These are phyloP conservation scores for Geotrichum histeridarum DNA, from an alignment of 1,139 yeast genomes.

Conservation along the genomic window DNA sequence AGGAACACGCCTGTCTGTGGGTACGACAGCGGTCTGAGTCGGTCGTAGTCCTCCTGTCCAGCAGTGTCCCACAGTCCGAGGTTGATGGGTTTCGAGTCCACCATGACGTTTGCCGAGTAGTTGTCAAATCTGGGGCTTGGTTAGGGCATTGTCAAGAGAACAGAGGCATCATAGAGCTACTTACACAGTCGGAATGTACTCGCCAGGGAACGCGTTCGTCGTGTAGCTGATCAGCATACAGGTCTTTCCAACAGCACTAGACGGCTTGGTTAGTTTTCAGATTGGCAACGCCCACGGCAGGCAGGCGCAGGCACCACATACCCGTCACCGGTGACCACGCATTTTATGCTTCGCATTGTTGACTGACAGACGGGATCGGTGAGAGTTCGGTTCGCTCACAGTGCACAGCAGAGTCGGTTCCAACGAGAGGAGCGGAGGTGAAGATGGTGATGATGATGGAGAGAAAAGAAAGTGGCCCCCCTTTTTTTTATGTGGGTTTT, in stretches of 20 bases:
- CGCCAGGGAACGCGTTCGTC: constrained; percentile 90
- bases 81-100: constrained; percentile 49
- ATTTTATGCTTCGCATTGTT: constrained; percentile 78
- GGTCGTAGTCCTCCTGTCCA: constrained; percentile 97
- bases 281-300: neutral
- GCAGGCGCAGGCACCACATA: neutral
- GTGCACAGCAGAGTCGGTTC: neutral
- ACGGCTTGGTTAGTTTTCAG: neutral
- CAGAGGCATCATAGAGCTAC: neutral
- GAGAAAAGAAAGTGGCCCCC: neutral
- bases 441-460: neutral
- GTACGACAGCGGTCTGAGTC: constrained; percentile 91
- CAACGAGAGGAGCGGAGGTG: neutral
- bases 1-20: constrained; percentile 96
- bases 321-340: constrained; percentile 97
- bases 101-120: constrained; percentile 81
- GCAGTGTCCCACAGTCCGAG: constrained; percentile 96
- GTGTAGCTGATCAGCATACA: constrained; percentile 86
- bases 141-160: neutral
- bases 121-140: constrained; percentile 56
- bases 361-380: too few relatives aligned
- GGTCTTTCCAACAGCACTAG: constrained; percentile 80
- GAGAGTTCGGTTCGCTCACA: too few relatives aligned
- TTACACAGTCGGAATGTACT: constrained; percentile 85
- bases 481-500: neutral